phyloP scores from a whole-genome alignment of 208 protist species.

The Trypanosoma brucei region DNA sequence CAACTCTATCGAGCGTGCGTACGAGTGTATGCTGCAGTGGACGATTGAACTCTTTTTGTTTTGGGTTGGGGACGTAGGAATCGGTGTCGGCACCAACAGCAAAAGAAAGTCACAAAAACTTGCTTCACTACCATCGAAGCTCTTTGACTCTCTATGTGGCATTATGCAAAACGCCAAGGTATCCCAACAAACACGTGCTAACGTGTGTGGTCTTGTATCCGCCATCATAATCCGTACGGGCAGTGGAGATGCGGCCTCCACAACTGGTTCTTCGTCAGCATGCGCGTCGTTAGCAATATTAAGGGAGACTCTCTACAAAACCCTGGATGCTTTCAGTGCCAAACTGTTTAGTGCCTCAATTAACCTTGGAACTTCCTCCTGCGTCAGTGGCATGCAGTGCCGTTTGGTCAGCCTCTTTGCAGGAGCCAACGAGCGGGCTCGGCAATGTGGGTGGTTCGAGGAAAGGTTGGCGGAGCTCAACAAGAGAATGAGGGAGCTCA shows the following conservation, averaged over 20 bases:
- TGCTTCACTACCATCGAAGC: slow-evolving; percentile 9
- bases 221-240: slow-evolving; percentile 13
- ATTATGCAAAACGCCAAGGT: slow-evolving; percentile 37
- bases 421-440: slow-evolving; percentile 13
- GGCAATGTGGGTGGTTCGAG: slow-evolving; percentile 19
- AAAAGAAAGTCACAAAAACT: slow-evolving; percentile 1
- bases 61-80: slow-evolving; percentile 21
- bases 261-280: too few species aligned
- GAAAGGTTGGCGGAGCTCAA: slow-evolving; percentile 18
- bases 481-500: slow-evolving; percentile 7
- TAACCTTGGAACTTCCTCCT: slow-evolving; percentile 24
- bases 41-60: slow-evolving; percentile 24
- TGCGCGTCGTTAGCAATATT: background rate
- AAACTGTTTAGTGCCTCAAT: slow-evolving; percentile 43
- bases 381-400: slow-evolving; percentile 60
- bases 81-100: background rate
- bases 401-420: slow-evolving; percentile 39
- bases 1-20: slow-evolving; percentile 18
- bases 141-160: slow-evolving; percentile 25
- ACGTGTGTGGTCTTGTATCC: slow-evolving; percentile 26
- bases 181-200: slow-evolving; percentile 39
- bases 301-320: slow-evolving; percentile 1
- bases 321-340: slow-evolving; percentile 18
- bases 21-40: slow-evolving; percentile 40
- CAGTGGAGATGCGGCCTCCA: background rate